phyloP scores from a whole-genome alignment of 2,329 filamentous ascomycete genomes.

The Fusarium sp. region DNA sequence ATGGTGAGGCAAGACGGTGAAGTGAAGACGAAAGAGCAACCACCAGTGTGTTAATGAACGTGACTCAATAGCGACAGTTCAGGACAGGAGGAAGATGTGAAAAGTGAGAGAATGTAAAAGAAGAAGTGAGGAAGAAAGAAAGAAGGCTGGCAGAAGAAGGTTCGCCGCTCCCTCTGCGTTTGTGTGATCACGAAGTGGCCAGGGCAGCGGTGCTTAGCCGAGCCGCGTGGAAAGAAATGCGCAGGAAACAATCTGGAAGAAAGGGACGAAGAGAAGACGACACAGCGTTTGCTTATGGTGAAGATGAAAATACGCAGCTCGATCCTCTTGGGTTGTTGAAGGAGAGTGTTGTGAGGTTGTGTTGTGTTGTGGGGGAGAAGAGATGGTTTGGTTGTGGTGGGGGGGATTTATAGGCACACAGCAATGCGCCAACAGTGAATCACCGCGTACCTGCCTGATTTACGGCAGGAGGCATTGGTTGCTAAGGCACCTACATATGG shows the following conservation, averaged over 20 bases:
- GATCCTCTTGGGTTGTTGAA: background rate
- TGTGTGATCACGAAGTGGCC: background rate
- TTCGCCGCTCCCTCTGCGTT: background rate
- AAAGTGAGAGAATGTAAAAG: background rate
- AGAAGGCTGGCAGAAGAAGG: background rate
- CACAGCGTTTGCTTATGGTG: background rate
- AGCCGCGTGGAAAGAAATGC: background rate
- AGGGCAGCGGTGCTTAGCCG: background rate
- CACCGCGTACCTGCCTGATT: background rate
- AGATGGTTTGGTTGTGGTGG: background rate
- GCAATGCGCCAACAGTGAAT: background rate
- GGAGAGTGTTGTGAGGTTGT: constrained; percentile 4
- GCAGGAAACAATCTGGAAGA: background rate
- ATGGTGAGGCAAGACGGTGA: background rate
- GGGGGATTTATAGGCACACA: constrained; percentile 14
- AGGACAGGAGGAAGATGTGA: background rate
- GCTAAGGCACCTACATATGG: background rate
- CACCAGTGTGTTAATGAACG: background rate
- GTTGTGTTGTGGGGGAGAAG: background rate
- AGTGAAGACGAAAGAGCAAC: background rate
- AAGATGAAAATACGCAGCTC: background rate
- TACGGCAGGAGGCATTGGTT: background rate
- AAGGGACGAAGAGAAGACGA: background rate
- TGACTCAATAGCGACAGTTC: background rate
- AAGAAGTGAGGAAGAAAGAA: background rate